Percentiles rank a stretch among this genome's conserved stretches.
These are phyloP conservation scores for Saccharomyces hybrid DNA, from an alignment of 1,139 yeast species.

Conservation along the genomic window DNA sequence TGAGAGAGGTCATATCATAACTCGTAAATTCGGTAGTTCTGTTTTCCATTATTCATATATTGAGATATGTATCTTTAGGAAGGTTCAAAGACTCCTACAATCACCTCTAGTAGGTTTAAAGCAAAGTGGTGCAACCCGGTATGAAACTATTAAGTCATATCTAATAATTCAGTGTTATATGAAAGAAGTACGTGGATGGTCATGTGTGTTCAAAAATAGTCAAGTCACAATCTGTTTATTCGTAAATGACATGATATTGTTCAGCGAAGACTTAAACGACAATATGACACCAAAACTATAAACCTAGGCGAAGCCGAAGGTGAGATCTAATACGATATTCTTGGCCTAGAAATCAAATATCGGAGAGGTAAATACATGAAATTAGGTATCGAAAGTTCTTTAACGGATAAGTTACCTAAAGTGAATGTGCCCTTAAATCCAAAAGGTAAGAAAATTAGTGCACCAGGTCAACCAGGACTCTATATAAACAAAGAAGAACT, in stretches of 20 bases:
- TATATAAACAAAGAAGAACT: neutral
- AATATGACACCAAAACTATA: conserved; percentile 2
- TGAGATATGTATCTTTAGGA: neutral
- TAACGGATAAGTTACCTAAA: conserved; percentile 1
- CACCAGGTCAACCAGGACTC: neutral
- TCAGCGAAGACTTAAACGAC: conserved; percentile 1
- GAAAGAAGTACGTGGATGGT: conserved; percentile 2
- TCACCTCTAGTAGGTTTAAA: conserved; percentile 1
- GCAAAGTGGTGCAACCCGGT: conserved; percentile 6
- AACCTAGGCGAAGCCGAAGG: conserved; percentile 1
- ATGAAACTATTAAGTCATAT: conserved; percentile 2
- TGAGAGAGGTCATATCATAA: neutral
- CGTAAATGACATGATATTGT: conserved; percentile 3
- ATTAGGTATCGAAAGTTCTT: conserved; percentile 1
- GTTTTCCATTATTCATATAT: neutral
- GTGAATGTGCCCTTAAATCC: neutral
- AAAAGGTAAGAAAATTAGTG: neutral
- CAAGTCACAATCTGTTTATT: conserved; percentile 2
- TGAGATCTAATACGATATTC: conserved; percentile 1
- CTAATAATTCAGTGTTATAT: neutral
- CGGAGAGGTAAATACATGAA: conserved; percentile 2
- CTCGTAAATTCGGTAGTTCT: neutral
- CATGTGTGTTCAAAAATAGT: conserved; percentile 3
- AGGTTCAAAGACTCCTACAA: neutral
- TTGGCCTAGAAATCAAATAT: conserved; percentile 4